phyloP scores from a whole-genome alignment of 2,329 filamentous ascomycete species.

The Nothophaeocryptopus gaeumannii region DNA sequence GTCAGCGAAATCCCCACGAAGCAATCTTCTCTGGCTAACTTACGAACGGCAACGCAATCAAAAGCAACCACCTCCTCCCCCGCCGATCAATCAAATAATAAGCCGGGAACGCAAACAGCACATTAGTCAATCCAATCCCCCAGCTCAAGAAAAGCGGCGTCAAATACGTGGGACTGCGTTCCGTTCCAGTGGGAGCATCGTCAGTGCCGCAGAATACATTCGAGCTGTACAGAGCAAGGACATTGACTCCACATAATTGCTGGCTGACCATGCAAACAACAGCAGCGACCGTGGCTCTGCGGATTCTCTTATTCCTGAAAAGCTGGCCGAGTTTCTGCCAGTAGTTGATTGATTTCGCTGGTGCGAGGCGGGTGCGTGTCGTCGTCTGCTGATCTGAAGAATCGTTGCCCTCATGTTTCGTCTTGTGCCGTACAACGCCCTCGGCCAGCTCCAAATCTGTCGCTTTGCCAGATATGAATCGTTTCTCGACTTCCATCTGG shows the following conservation, averaged over 20 bases:
- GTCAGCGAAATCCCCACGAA: too few species aligned
- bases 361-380: neutral
- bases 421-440: constrained; percentile 1
- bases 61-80: constrained; percentile 52
- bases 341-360: constrained; percentile 18
- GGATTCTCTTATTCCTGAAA: constrained; percentile 28
- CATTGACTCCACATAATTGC: constrained; percentile 30
- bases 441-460: constrained; percentile 3
- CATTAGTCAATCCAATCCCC: constrained; percentile 31
- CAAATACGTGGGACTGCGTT: constrained; percentile 9
- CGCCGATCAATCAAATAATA: constrained; percentile 59
- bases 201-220: constrained; percentile 22
- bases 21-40: neutral
- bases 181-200: constrained; percentile 1
- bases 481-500: constrained; percentile 29
- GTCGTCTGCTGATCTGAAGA: neutral
- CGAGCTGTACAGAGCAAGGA: constrained; percentile 28
- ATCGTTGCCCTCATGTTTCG: neutral
- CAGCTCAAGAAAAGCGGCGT: constrained; percentile 30
- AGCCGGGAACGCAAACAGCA: constrained; percentile 42
- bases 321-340: constrained; percentile 28
- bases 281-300: constrained; percentile 27
- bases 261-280: constrained; percentile 28
- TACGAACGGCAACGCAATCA: constrained; percentile 45
- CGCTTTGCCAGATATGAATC: constrained; percentile 9